A percentile compares a stretch with the other conserved stretches of the same genome.
Conservation (phyloP, 768 basidiomycete genomes). For the Termitomyces sp. region DNA sequence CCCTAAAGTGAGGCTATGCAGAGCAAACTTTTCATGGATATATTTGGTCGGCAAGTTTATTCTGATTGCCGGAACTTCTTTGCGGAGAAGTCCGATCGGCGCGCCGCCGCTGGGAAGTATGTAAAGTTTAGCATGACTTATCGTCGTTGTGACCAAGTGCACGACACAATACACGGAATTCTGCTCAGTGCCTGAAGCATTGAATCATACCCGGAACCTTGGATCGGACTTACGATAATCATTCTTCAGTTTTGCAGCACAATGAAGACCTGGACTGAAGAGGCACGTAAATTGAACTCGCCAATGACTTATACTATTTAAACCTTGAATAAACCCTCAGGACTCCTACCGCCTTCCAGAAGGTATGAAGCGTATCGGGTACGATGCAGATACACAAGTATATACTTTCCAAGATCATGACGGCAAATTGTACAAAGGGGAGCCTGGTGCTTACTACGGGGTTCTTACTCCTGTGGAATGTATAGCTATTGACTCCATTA, state of each 20-base stretch:
- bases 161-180: neutral
- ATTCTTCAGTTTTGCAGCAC: neutral
- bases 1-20: neutral
- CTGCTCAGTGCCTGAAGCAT: neutral
- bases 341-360: constrained; percentile 36
- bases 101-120: neutral
- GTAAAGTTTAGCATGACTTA: neutral
- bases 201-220: neutral
- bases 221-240: neutral
- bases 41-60: neutral
- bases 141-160: neutral
- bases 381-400: constrained; percentile 47
- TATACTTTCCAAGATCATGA: constrained; percentile 45
- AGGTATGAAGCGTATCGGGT: constrained; percentile 45
- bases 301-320: neutral
- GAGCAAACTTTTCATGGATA: neutral
- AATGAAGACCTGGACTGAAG: constrained; percentile 28
- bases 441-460: constrained; percentile 42
- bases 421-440: constrained; percentile 39
- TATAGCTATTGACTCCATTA: constrained; percentile 14
- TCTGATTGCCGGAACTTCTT: neutral
- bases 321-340: constrained; percentile 16
- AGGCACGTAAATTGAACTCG: constrained; percentile 25
- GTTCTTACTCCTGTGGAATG: constrained; percentile 30
- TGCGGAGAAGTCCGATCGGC: neutral